A percentile compares a stretch with the other conserved stretches of the same genome.
These are phyloP conservation scores for Xenosphaeropsis pyriputrescens DNA, from an alignment of 2,329 filamentous ascomycete species.

Conservation along the genomic window DNA sequence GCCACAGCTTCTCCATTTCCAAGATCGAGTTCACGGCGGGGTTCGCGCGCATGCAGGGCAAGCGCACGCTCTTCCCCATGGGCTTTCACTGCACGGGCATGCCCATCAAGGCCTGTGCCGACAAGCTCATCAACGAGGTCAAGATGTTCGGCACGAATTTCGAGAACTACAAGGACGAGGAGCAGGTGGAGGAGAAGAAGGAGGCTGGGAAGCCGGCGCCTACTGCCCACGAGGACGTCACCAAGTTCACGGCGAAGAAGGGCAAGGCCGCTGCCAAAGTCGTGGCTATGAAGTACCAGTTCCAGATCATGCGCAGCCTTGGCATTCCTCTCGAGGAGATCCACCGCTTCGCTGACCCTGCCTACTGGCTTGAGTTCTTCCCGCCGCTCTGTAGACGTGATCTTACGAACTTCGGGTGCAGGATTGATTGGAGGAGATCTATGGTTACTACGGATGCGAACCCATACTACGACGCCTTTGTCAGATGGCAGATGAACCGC, in stretches of 20 bases:
- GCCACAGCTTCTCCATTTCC: conserved; percentile 80
- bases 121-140: conserved; percentile 86
- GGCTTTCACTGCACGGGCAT: conserved; percentile 96
- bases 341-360: conserved; percentile 82
- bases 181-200: conserved; percentile 36
- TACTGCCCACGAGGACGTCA: conserved; percentile 59
- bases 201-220: conserved; percentile 41
- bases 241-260: conserved; percentile 88
- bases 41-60: conserved; percentile 81
- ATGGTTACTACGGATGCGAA: conserved; percentile 95
- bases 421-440: conserved; percentile 85
- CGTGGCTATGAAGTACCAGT: conserved; percentile 89
- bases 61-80: conserved; percentile 73
- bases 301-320: conserved; percentile 85
- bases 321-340: conserved; percentile 83
- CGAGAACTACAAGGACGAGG: conserved; percentile 55
- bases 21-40: conserved; percentile 90
- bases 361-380: conserved; percentile 86
- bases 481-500: conserved; percentile 94
- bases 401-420: conserved; percentile 67
- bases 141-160: conserved; percentile 81
- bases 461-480: conserved; percentile 90
- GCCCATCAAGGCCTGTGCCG: conserved; percentile 94
- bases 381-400: conserved; percentile 69
- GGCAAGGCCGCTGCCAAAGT: conserved; percentile 83